Evolutionary conservation across 495 filamentous ascomycete genomes (phyloP), one percentile per base, ranked within the genome.

Genomic region (Podospora tetraspora): DNA sequence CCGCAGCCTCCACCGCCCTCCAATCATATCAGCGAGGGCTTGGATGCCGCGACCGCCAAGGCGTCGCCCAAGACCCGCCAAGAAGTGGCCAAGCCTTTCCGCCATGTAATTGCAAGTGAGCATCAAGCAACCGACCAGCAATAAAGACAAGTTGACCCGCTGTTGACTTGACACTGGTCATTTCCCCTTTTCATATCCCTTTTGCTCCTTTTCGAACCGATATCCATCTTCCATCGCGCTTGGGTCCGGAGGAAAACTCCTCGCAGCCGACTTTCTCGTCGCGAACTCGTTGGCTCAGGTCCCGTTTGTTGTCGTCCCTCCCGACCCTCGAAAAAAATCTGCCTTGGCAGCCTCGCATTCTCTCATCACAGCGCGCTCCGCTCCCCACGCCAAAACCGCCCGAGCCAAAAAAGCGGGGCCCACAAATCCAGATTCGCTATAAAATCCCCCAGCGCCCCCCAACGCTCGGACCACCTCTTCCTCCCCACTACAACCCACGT

Each of bases 141-240:
- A 80, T 80, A 81, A 82, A 80, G 78, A 81, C 74, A 78, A 75
- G 75, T 78, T 70, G 75, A 75, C 76, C 73, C 78, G 74, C 77
- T 73, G 78, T 76, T 79, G 66, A 70, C 58, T 66, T 13, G 60
- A 32, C 59, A 66, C 77, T 75, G 74, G 76, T 77, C 78, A 76
- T 77, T 78, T 74, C 72, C 72, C 67, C 71, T 70, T 76, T 73
- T 43, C 73, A 71, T 24, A 30, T 22, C 43, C 23, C 9, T n/a
- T 11, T 21, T 34, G 24, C 23, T 23, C 60, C 22, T 22, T 59
- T 34, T 66, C 24, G 27, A 66, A 37, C 64, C 21, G 8, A 29
- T 9, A 3, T 59, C 16, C 52, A 66, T 29, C 27, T 25, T 10
- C 11, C 59, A 29, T 60, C 59, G 11, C 59, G 1, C 21, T 24